Evolutionary conservation across 2,329 filamentous ascomycete species (phyloP).

Genomic region (Colletotrichum siamense): DNA sequence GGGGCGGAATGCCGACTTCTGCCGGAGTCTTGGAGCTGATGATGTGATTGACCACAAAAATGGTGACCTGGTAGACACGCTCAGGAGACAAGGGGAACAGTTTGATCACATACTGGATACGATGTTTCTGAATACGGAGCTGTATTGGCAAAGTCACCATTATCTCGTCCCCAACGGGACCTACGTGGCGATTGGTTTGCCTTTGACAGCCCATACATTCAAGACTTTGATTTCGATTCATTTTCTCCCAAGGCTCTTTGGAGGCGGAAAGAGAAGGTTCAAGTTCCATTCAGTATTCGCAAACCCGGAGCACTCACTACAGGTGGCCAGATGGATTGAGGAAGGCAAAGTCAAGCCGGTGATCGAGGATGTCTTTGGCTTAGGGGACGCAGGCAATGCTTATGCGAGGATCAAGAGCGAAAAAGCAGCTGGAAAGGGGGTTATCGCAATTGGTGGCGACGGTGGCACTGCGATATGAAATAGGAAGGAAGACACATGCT

Average conservation of each 20-base stretch:
- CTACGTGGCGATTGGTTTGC: constrained; percentile 56
- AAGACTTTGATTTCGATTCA: constrained; percentile 27
- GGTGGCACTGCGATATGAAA: fast-evolving
- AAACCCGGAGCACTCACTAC: constrained; percentile 49
- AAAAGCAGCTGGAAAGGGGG: not conserved
- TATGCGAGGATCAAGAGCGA: constrained; percentile 57
- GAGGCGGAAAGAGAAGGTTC: constrained; percentile 46
- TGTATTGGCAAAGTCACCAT: constrained; percentile 55
- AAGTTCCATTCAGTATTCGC: constrained; percentile 43
- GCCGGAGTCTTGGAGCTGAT: constrained; percentile 38
- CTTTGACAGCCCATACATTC: constrained; percentile 29
- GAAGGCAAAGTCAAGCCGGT: constrained; percentile 63
- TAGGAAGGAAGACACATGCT: not conserved
- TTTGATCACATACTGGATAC: constrained; percentile 31
- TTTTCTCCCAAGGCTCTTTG: constrained; percentile 37
- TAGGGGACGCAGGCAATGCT: constrained; percentile 60
- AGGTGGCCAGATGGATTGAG: constrained; percentile 58
- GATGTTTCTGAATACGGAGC: constrained; percentile 39
- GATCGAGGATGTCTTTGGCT: constrained; percentile 59
- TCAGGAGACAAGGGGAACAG: constrained; percentile 15
- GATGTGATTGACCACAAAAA: constrained; percentile 40
- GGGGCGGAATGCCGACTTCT: constrained; percentile 34
- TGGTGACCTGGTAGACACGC: constrained; percentile 9
- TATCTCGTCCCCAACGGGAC: constrained; percentile 53
- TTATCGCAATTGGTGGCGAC: not conserved